Evolutionary conservation across 805 yeast genomes (phyloP), one percentile per base, ranked within the genome.

Genomic region (Candida silvicultrix): DNA sequence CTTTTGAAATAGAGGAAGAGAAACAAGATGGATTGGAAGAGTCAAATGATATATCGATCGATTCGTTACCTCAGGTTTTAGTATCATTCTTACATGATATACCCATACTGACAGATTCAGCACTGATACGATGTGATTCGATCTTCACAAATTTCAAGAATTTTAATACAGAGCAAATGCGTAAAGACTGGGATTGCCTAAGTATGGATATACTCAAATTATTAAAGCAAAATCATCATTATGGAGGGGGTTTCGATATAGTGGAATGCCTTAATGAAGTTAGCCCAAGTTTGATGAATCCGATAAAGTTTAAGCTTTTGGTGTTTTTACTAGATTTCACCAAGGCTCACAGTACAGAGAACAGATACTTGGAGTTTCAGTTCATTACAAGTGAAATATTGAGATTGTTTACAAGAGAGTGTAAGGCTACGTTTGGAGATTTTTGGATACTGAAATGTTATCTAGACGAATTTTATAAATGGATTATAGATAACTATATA

Each of bases 391-490:
- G 5, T 15, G 18, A n/a, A 15, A 31, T 31, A 15, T 36, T 21
- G 46, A 0, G 20, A 50, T 18, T 44, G 49, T 38, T 55, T 51
- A 51, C 52, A 55, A 41, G 49, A 40, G 29, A 44, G 45, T 44
- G 42, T 18, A 22, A 32, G 8, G 11, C 40, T 9, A 48, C 53
- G 6, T 56, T 56, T 41, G 42, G 53, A n/a, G 47, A 48, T 2
- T 56, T 45, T 28, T 56, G 59, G 59, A 48, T 52, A 15, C 38
- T 53, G 12, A 47, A 49, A 5, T 55, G 54, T 43, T 53, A 50
- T 42, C 14, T 55, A 19, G 56, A 55, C 25, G 60, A 55, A 40
- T 55, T 51, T 28, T 31, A 46, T 10, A 50, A 40, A 20, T 51
- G 56, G 37, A 18, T 52, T 19, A 10, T 52, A 15, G 54, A 56